Conservation (phyloP, 2,329 filamentous ascomycete species). For the Ceratocystis smalleyi region DNA sequence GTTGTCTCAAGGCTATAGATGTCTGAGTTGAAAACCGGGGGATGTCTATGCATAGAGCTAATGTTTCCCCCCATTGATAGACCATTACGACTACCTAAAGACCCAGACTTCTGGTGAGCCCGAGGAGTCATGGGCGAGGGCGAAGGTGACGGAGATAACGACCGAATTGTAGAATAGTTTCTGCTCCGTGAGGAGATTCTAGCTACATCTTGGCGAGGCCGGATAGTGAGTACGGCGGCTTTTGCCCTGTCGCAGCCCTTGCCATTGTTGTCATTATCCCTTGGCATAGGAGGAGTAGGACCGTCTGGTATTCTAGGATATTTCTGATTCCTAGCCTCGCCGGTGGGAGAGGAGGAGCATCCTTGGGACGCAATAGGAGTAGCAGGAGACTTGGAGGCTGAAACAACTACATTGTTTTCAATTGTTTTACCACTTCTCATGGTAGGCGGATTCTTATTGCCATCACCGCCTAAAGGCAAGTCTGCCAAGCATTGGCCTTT, state of each 20-base stretch:
- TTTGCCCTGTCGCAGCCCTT: no score
- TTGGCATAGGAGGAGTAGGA: slow-evolving; percentile 20
- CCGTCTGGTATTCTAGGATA: not conserved
- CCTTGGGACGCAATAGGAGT: not conserved
- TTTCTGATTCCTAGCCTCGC: not conserved
- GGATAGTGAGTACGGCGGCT: not conserved
- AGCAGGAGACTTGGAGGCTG: not conserved
- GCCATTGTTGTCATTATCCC: slow-evolving; percentile 15
- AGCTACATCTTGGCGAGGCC: slow-evolving; percentile 2
- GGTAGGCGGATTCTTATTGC: not conserved
- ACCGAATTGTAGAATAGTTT: not conserved
- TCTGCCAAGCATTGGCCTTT: not conserved
- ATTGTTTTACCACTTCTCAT: no score
- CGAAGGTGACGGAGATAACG: slow-evolving; percentile 12
- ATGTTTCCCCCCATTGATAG: not conserved
- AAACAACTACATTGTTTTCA: not conserved
- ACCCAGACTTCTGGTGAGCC: slow-evolving; percentile 8
- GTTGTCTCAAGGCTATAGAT: slow-evolving; percentile 46
- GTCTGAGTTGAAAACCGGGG: slow-evolving; percentile 29
- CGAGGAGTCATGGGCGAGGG: not conserved
- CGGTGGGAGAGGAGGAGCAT: not conserved
- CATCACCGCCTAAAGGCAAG: not conserved
- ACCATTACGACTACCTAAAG: slow-evolving; percentile 8
- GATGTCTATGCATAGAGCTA: slow-evolving; percentile 5
- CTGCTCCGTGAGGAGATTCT: slow-evolving; percentile 19